Evolutionary conservation across 2,329 filamentous ascomycete genomes (phyloP).

Genomic region (Salinomyces thailandicus): DNA sequence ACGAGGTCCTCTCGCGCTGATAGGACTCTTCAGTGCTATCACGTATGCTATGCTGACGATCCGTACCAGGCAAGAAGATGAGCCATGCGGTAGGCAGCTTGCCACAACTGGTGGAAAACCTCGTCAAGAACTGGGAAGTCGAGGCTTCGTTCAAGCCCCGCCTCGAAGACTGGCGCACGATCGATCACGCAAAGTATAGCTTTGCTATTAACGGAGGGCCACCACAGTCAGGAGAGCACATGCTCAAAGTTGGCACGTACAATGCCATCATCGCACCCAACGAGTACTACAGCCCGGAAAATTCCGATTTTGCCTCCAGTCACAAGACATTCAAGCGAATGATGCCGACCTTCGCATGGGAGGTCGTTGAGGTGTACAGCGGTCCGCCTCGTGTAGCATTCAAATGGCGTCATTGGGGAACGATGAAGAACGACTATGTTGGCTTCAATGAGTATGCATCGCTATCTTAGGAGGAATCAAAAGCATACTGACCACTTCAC

Average conservation of each 20-base stretch:
- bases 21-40: background rate
- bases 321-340: slow-evolving; percentile 64
- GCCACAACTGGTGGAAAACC: slow-evolving; percentile 53
- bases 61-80: slow-evolving; percentile 43
- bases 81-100: slow-evolving; percentile 48
- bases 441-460: slow-evolving; percentile 48
- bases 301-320: slow-evolving; percentile 51
- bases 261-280: slow-evolving; percentile 56
- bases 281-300: slow-evolving; percentile 52
- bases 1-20: background rate
- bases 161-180: slow-evolving; percentile 54
- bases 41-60: slow-evolving; percentile 8
- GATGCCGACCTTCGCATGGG: slow-evolving; percentile 65
- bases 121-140: slow-evolving; percentile 65
- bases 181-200: slow-evolving; percentile 49
- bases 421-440: slow-evolving; percentile 56
- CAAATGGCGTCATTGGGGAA: slow-evolving; percentile 58
- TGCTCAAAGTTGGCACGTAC: slow-evolving; percentile 59
- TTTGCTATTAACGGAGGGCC: slow-evolving; percentile 55
- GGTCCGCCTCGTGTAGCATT: slow-evolving; percentile 53
- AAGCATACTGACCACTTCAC: slow-evolving; percentile 13
- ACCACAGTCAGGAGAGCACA: slow-evolving; percentile 49
- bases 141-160: slow-evolving; percentile 58
- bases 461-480: slow-evolving; percentile 5
- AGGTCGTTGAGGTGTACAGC: slow-evolving; percentile 57